Base-by-base conservation (phyloP, 2,329 filamentous ascomycete species). In the Pseudopithomyces chartarum region DNA sequence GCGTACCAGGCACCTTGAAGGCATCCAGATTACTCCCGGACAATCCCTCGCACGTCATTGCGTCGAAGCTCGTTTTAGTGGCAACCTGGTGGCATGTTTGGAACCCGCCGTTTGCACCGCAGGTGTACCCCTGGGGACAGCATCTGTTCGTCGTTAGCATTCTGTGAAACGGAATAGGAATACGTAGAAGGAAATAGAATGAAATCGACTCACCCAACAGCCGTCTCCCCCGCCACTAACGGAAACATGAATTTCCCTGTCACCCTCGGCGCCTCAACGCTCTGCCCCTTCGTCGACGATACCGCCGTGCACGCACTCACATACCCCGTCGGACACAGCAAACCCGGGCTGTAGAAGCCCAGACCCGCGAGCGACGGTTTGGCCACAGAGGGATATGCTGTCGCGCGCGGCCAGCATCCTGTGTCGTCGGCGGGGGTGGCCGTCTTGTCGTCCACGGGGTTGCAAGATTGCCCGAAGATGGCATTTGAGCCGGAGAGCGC, bases 281-380 rank as follows among this genome's bases (percentile, higher is more conserved):
- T 48, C 23, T 32, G 34, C 39, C 36, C 56, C 23, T 45, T 51
- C 29, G 52, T 23, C 6, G 52, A 26, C 10, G 54, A 58, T 3
- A 54, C 50, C 13, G 58, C 54, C 17, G 57, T 56, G 46, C 63
- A 68, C 12, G 63, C 63, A 19, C 53, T 62, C 10, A 51, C 45
- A 32, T 66, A 65, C 4, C 62, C 63, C 3, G 47, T 55, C 2
- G 63, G 65, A 50, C 63, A 68, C 39, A 54, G 44, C 15, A 65
- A 7, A 2, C 63, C 65, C 15, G 65, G 65, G 10, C 62, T 65
- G 50, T 68, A 68, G 56, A 64, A 65, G 8, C 65, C 65, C 32
- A 65, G 38, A 7, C 60, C 60, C 5, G 38, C 51, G 15, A 56
- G 54, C 11, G 47, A 45, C 10, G 34, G 38, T 17, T 48, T 48